Evolutionary conservation across 192 early-diverging fungal genomes (phyloP).

Genomic region (Gryganskiella cystojenkinii): DNA sequence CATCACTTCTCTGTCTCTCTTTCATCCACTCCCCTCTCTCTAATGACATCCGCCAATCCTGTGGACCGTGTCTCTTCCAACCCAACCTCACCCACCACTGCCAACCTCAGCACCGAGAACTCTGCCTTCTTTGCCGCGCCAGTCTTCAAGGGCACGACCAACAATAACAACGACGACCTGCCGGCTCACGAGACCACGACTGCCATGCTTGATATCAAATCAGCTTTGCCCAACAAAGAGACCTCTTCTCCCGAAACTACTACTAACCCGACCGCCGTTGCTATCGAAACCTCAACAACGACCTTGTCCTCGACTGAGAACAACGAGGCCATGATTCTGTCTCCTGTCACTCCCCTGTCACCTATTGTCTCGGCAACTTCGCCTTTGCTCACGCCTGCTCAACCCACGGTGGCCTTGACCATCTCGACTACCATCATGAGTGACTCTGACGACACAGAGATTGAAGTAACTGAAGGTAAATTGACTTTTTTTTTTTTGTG

Average conservation of each 20-base stretch:
- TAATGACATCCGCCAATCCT: slow-evolving; percentile 26
- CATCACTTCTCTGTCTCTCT: background rate
- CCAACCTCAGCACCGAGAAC: slow-evolving; percentile 22
- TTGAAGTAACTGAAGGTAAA: slow-evolving; percentile 10
- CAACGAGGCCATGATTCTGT: background rate
- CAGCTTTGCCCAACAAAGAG: slow-evolving; percentile 1
- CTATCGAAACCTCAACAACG: background rate
- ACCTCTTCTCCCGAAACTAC: background rate
- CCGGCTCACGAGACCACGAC: slow-evolving; percentile 13
- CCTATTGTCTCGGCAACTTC: background rate
- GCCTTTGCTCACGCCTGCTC: slow-evolving; percentile 1
- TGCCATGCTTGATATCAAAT: slow-evolving; percentile 23
- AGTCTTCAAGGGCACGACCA: background rate
- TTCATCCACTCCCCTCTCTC: background rate
- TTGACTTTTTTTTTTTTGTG: no score
- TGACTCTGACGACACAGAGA: slow-evolving; percentile 9
- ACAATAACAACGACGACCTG: background rate
- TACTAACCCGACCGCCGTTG: background rate
- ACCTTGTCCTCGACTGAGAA: no score
- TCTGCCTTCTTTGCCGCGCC: slow-evolving; percentile 24
- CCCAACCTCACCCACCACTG: slow-evolving; percentile 15
- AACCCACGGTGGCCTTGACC: background rate
- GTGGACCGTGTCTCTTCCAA: slow-evolving; percentile 13
- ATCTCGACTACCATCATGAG: background rate
- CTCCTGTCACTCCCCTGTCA: background rate